Base-by-base conservation (phyloP, 352 stramenopile genomes). In the Pythium phragmiticola region DNA sequence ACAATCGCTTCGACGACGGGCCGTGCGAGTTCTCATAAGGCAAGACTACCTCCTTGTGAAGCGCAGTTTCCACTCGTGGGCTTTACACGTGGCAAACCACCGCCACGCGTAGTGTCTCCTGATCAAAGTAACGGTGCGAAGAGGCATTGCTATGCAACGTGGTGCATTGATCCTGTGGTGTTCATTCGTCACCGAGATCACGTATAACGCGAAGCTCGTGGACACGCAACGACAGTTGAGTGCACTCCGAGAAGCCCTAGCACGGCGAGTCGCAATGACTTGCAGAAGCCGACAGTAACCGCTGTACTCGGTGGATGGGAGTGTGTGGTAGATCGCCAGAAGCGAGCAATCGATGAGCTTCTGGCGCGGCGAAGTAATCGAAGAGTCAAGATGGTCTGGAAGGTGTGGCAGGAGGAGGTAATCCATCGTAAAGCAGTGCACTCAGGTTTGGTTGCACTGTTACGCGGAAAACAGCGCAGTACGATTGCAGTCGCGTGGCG, bases 251-350 rank as follows among this genome's bases (percentile, higher is more conserved):
- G 49, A 63, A 30, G 36, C 26, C 2, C 43, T 63, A 4, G 61
- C 61, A n/a, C 43, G 61, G 5, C 61, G 55, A 16, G 36, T 68
- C 2, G 61, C 54, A 21, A 28, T 58, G 28, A 14, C 3, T 68
- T 43, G 61, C 56, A 49, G 30, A 52, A 41, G n/a, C 53, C 61
- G 8, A 59, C 53, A 7, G 34, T 68, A 2, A 7, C 14, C 16
- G 23, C 53, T 11, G 30, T 57, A 4, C 14, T 68, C 2, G n/a
- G 46, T 3, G 53, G 14, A 16, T 68, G 61, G 61, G 59, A 48
- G 28, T 16, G n/a, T 3, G 9, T 54, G 7, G 46, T 63, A 2
- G 53, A 52, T n/a, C 11, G 2, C 16, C 56, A 48, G 26, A 7
- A 19, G 33, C 21, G 26, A 46, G n/a, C 33, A 14, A 9, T 63